A percentile compares a stretch with the other conserved stretches of the same genome.
Conservation (phyloP, 1,284 basidiomycete species). For the Bjerkandera adusta region DNA sequence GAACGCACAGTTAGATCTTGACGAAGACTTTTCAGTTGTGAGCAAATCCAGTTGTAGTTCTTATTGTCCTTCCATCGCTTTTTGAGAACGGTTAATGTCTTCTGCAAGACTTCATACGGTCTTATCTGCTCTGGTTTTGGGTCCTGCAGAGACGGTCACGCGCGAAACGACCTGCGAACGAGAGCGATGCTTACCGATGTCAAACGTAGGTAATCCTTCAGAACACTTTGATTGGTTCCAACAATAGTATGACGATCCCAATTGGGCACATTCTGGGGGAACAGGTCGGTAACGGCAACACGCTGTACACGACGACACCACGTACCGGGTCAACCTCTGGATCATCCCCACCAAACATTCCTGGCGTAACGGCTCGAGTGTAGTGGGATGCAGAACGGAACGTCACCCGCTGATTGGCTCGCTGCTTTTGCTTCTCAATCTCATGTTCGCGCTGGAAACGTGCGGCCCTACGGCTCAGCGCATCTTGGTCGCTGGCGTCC, state of each 20-base stretch:
- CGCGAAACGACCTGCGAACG: not conserved
- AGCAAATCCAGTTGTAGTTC: conserved; percentile 93
- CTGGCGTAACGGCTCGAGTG: conserved; percentile 46
- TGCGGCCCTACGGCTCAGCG: conserved; percentile 68
- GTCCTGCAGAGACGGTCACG: conserved; percentile 52
- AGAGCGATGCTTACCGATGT: conserved; percentile 71
- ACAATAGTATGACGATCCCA: conserved; percentile 98
- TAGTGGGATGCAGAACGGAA: conserved; percentile 52
- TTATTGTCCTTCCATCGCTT: conserved; percentile 83
- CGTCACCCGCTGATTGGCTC: no score
- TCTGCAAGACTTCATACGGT: conserved; percentile 81
- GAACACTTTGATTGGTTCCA: conserved; percentile 84
- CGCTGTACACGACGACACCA: conserved; percentile 17
- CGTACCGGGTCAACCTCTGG: conserved; percentile 70
- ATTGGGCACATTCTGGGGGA: conserved; percentile 84
- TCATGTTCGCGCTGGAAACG: conserved; percentile 83
- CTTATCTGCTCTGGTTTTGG: conserved; percentile 94
- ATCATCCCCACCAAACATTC: conserved; percentile 48
- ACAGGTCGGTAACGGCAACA: conserved; percentile 11
- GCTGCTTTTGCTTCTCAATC: conserved; percentile 72
- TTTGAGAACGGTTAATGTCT: conserved; percentile 88
- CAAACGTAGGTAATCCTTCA: conserved; percentile 95
- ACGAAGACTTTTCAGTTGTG: conserved; percentile 96
- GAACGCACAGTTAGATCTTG: conserved; percentile 92
- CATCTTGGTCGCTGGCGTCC: conserved; percentile 63